phyloP scores from a whole-genome alignment of 148 eudicot genomes.

The Fagopyrum tataricum region DNA sequence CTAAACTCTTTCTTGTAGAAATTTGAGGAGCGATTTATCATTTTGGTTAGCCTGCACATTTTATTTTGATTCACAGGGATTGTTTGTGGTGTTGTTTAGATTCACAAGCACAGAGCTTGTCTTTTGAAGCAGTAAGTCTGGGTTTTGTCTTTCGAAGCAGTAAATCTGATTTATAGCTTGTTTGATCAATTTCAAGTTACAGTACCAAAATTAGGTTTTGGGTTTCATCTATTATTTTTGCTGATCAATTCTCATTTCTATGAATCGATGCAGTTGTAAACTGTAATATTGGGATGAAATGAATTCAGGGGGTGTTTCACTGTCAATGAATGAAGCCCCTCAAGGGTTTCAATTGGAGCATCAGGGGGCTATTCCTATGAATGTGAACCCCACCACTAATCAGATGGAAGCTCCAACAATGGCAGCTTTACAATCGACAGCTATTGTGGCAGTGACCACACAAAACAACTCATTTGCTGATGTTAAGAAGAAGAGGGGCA shows the following conservation, averaged over 20 bases:
- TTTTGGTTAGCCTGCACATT: not conserved
- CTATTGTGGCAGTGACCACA: slow-evolving; percentile 15
- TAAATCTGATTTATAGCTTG: not conserved
- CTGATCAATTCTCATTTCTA: not conserved
- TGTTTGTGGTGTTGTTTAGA: not conserved
- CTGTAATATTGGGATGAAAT: slow-evolving; percentile 39
- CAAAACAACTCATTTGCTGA: not conserved
- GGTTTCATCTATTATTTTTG: not conserved
- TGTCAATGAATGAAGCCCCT: slow-evolving; percentile 36
- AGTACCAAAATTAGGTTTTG: not conserved
- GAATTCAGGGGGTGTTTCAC: slow-evolving; percentile 36
- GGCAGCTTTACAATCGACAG: slow-evolving; percentile 27
- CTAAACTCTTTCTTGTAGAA: not conserved
- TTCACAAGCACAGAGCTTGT: not conserved
- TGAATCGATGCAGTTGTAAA: not conserved
- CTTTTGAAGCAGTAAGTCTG: not conserved
- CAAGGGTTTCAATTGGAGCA: slow-evolving; percentile 28
- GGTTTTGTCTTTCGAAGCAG: not conserved
- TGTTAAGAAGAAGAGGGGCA: slow-evolving; percentile 66
- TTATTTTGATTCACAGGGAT: not conserved
- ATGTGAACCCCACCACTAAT: slow-evolving; percentile 31
- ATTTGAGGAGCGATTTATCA: not conserved
- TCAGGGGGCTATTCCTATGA: slow-evolving; percentile 20
- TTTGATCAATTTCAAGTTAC: not conserved
- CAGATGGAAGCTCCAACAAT: slow-evolving; percentile 27